Percentiles rank a stretch among this genome's conserved stretches.
Conservation (phyloP, 2,329 filamentous ascomycete genomes). For the Fusarium sp. region DNA sequence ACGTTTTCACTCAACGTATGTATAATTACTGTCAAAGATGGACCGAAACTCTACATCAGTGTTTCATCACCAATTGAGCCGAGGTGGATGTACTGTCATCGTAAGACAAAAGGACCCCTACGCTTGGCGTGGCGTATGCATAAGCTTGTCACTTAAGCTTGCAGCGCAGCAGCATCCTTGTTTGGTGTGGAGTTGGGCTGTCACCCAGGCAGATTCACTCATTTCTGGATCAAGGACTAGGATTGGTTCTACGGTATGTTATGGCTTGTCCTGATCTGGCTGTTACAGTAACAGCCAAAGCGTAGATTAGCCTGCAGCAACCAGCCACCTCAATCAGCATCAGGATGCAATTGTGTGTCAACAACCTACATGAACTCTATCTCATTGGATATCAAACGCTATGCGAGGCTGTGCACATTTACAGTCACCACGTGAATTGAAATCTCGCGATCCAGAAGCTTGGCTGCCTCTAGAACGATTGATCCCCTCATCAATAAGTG, state of each 20-base stretch:
- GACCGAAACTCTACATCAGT: neutral
- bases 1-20: too few species aligned
- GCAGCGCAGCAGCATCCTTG: constrained; percentile 13
- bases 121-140: constrained; percentile 14
- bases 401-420: neutral
- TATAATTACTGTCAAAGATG: neutral
- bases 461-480: constrained; percentile 1
- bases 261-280: too few species aligned
- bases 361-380: too few species aligned
- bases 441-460: constrained; percentile 7
- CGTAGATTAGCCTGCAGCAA: too few species aligned
- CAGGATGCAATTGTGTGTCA: too few species aligned
- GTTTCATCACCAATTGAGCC: neutral
- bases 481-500: neutral
- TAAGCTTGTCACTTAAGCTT: constrained; percentile 36
- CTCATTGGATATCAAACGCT: too few species aligned
- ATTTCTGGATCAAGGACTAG: neutral
- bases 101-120: constrained; percentile 26
- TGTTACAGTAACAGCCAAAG: too few species aligned
- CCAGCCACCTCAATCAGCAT: too few species aligned
- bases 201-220: constrained; percentile 30
- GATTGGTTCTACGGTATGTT: too few species aligned
- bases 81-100: neutral
- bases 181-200: constrained; percentile 10
- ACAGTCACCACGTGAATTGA: constrained; percentile 8